Conservation (phyloP, 116 monocot species). For the Posidonia oceanica region DNA sequence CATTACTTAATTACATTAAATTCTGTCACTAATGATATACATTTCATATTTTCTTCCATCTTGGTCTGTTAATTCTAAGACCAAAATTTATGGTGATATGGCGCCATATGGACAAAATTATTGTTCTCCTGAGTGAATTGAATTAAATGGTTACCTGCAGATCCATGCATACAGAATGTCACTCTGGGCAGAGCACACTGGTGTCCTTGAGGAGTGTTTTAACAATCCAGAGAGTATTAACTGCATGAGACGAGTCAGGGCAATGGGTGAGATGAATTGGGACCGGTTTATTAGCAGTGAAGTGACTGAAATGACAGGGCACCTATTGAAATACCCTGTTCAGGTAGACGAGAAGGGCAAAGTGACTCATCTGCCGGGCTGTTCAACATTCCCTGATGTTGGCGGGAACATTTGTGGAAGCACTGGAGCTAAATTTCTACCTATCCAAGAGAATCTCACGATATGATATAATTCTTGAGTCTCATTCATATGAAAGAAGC, state of each 20-base stretch:
- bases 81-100: neutral
- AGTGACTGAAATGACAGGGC: constrained; percentile 58
- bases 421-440: constrained; percentile 19
- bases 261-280: constrained; percentile 56
- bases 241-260: constrained; percentile 44
- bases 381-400: constrained; percentile 52
- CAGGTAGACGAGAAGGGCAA: constrained; percentile 46
- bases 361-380: constrained; percentile 43
- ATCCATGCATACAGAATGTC: constrained; percentile 88
- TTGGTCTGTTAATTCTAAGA: neutral
- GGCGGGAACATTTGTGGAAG: constrained; percentile 67
- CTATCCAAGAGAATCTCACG: constrained; percentile 61
- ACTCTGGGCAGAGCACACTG: constrained; percentile 86
- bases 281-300: constrained; percentile 32
- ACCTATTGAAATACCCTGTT: constrained; percentile 77
- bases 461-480: constrained; percentile 20
- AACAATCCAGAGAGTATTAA: constrained; percentile 54
- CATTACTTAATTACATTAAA: too few species aligned
- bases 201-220: constrained; percentile 49
- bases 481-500: too few species aligned
- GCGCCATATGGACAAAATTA: neutral
- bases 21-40: too few species aligned
- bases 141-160: constrained; percentile 16
- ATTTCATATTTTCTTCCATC: too few species aligned
- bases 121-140: neutral